phyloP scores from a whole-genome alignment of 768 basidiomycete genomes.

The Glaciozyma martinii region DNA sequence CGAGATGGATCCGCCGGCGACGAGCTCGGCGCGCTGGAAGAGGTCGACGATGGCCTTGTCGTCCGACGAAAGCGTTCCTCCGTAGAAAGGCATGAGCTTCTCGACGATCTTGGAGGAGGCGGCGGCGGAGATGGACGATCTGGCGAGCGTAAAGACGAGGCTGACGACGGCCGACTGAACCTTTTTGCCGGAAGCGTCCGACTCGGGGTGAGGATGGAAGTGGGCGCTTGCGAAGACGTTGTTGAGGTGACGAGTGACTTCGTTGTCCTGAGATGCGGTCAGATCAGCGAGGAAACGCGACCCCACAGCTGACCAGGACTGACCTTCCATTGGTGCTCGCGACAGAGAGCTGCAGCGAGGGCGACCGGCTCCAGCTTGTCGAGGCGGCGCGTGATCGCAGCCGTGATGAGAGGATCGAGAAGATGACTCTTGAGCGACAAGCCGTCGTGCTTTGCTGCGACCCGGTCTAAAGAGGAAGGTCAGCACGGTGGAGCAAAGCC shows the following conservation, averaged over 20 bases:
- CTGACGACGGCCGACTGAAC: neutral
- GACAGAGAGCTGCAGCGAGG: constrained; percentile 8
- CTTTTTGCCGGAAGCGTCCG: neutral
- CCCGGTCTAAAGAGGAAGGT: neutral
- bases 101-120: constrained; percentile 45
- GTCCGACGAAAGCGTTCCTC: constrained; percentile 56
- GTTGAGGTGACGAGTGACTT: constrained; percentile 29
- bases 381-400: constrained; percentile 9
- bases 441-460: neutral
- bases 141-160: constrained; percentile 15
- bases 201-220: constrained; percentile 2
- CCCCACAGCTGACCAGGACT: neutral
- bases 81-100: constrained; percentile 64
- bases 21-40: constrained; percentile 23
- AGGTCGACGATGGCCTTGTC: constrained; percentile 55
- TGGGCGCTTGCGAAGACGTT: constrained; percentile 20
- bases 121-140: constrained; percentile 10
- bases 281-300: neutral
- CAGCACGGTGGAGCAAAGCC: neutral
- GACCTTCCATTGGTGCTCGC: constrained; percentile 20
- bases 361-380: constrained; percentile 7
- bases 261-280: constrained; percentile 13
- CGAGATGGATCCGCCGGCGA: constrained; percentile 50
- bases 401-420: constrained; percentile 22
- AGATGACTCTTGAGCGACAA: constrained; percentile 11